Percentiles rank a stretch among this genome's conserved stretches.
phyloP scores from a whole-genome alignment of 164 flowering plant genomes.

The Macadamia integrifolia region DNA sequence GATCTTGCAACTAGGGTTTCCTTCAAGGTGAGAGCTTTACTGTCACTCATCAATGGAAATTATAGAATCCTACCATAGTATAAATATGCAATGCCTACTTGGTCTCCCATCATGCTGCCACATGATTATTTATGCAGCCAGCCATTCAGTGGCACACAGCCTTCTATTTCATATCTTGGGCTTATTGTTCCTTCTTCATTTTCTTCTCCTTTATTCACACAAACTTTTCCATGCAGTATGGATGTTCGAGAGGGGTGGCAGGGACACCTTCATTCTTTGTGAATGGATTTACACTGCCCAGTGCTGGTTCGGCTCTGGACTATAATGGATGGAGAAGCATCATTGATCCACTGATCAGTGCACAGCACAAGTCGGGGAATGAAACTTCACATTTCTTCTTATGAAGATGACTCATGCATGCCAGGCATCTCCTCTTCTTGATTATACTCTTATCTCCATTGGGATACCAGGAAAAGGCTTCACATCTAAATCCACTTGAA shows the following conservation, averaged over 20 bases:
- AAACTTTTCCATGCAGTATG: constrained; percentile 50
- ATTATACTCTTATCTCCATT: too few relatives aligned
- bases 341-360: constrained; percentile 52
- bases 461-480: too few relatives aligned
- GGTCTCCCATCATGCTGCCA: not conserved
- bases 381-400: constrained; percentile 20
- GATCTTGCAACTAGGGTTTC: constrained; percentile 58
- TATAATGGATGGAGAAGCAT: constrained; percentile 59
- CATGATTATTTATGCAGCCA: not conserved
- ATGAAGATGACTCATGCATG: constrained; percentile 15
- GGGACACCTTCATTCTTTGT: constrained; percentile 76
- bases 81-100: not conserved
- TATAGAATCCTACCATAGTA: too few relatives aligned
- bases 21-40: constrained; percentile 46
- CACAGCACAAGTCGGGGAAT: constrained; percentile 4
- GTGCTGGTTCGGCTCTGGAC: constrained; percentile 43
- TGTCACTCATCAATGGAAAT: not conserved
- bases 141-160: too few relatives aligned
- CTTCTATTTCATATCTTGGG: not conserved
- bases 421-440: not conserved
- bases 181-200: not conserved
- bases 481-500: too few relatives aligned
- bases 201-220: not conserved
- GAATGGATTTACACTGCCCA: constrained; percentile 67
- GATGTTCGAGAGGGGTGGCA: constrained; percentile 66